Evolutionary conservation across 208 protist genomes (phyloP).

Genomic region (Wallacemonas sp.): DNA sequence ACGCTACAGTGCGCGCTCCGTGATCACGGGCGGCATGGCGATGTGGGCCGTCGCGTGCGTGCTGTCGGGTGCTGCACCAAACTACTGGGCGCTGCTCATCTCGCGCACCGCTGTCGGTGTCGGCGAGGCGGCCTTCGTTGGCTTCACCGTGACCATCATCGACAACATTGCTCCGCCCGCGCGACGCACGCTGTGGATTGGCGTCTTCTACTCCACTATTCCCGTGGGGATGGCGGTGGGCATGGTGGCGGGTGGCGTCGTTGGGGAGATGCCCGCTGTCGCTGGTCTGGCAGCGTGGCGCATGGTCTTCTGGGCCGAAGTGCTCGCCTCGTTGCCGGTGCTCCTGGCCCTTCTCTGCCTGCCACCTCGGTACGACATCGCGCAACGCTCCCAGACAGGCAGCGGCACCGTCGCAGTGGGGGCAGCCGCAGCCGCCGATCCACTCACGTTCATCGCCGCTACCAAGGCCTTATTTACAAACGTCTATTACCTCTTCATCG

Average conservation of each 20-base stretch:
- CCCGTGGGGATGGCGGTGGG: slow-evolving; percentile 79
- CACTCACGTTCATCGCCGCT: slow-evolving; percentile 26
- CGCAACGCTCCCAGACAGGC: slow-evolving; percentile 9
- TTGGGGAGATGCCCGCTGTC: slow-evolving; percentile 25
- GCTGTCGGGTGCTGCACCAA: slow-evolving; percentile 36
- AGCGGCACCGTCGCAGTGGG: background rate
- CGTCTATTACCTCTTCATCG: slow-evolving; percentile 58
- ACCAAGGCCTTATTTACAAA: slow-evolving; percentile 52
- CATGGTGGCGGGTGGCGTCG: slow-evolving; percentile 66
- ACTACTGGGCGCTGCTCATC: slow-evolving; percentile 57
- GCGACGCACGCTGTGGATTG: slow-evolving; percentile 75
- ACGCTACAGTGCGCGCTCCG: slow-evolving; percentile 27
- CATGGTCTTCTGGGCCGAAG: slow-evolving; percentile 52
- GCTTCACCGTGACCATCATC: slow-evolving; percentile 80
- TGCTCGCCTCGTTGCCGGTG: slow-evolving; percentile 44
- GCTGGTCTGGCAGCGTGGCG: slow-evolving; percentile 45
- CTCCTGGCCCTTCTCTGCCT: slow-evolving; percentile 39
- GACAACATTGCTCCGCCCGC: slow-evolving; percentile 71
- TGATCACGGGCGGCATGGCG: slow-evolving; percentile 64
- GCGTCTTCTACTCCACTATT: slow-evolving; percentile 87
- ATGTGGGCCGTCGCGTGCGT: slow-evolving; percentile 59
- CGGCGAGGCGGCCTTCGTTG: slow-evolving; percentile 82
- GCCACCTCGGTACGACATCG: slow-evolving; percentile 32
- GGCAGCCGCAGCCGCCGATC: background rate
- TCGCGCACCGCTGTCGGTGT: slow-evolving; percentile 69